These are phyloP conservation scores for Clonostachys solani DNA, from an alignment of 2,329 filamentous ascomycete genomes.

Conservation along the genomic window DNA sequence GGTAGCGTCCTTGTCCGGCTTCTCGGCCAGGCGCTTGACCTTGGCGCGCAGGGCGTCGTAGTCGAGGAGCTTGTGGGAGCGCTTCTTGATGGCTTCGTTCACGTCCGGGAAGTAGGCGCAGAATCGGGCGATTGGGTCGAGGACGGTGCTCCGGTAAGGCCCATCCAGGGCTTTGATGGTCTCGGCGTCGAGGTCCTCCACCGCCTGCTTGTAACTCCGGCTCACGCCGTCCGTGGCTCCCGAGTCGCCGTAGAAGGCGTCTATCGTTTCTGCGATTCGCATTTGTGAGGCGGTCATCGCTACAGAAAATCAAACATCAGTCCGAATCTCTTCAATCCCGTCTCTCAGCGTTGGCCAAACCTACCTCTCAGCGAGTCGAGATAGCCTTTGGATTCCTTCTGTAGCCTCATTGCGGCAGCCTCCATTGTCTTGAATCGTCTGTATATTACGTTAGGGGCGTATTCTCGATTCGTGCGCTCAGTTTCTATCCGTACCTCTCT, in stretches of 20 bases:
- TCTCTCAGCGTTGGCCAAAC: neutral
- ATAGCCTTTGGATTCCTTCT: constrained; percentile 98
- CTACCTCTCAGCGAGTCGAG: constrained; percentile 87
- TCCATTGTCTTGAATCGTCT: constrained; percentile 98
- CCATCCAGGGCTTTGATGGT: constrained; percentile 98
- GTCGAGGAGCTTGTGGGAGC: constrained; percentile 96
- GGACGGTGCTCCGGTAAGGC: constrained; percentile 87
- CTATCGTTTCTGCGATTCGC: constrained; percentile 98
- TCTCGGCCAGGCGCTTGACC: constrained; percentile 95
- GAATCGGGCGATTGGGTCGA: constrained; percentile 93
- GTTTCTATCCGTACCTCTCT: constrained; percentile 57
- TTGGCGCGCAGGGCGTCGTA: constrained; percentile 95
- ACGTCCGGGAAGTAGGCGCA: constrained; percentile 99
- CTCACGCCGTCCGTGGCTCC: constrained; percentile 93
- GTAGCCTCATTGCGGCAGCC: constrained; percentile 82
- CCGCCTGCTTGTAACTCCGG: constrained; percentile 95
- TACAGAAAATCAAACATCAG: constrained; percentile 22
- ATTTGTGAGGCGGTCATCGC: constrained; percentile 99
- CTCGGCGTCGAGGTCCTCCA: constrained; percentile 95
- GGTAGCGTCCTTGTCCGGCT: constrained; percentile 96
- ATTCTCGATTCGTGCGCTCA: neutral
- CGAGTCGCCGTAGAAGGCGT: constrained; percentile 96
- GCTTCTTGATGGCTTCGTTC: constrained; percentile 99
- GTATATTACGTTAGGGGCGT: constrained; percentile 13
- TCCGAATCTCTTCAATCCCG: neutral